These are phyloP conservation scores for Rubia balearica DNA, from an alignment of 305 asterid species.

Conservation along the genomic window DNA sequence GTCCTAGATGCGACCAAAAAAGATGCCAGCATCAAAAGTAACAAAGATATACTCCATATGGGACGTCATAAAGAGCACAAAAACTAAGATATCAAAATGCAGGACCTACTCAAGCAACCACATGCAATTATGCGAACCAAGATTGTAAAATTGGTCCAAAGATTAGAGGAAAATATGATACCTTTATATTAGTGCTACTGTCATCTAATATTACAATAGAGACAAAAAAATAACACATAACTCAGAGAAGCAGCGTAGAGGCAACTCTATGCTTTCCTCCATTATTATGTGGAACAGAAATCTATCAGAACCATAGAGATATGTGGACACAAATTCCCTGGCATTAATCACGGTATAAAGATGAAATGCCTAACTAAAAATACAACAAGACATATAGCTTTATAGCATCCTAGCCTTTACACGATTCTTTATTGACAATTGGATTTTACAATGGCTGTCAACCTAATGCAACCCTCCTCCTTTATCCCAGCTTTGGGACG, in stretches of 20 bases:
- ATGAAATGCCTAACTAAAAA: background rate
- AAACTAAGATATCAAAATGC: background rate
- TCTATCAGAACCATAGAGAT: background rate
- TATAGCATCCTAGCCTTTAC: too few species aligned
- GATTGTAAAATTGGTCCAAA: background rate
- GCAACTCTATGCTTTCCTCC: background rate
- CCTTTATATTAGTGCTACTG: background rate
- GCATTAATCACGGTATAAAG: background rate
- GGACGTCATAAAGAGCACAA: background rate
- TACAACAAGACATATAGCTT: too few species aligned
- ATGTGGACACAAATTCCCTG: background rate
- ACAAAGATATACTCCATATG: background rate
- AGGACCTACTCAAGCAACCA: background rate
- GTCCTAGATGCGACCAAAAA: background rate
- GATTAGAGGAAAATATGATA: background rate
- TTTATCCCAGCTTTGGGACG: too few species aligned
- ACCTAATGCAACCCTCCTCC: too few species aligned
- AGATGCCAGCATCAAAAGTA: background rate
- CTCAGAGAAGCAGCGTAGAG: background rate
- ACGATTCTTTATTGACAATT: too few species aligned
- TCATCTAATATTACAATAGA: background rate
- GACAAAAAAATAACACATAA: background rate
- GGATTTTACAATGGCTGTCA: too few species aligned
- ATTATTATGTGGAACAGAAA: background rate
- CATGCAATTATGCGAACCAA: background rate